Evolutionary conservation across 2,329 filamentous ascomycete species (phyloP), one percentile per base, ranked within the genome.

Genomic region (Pseudogymnoascus destructans): DNA sequence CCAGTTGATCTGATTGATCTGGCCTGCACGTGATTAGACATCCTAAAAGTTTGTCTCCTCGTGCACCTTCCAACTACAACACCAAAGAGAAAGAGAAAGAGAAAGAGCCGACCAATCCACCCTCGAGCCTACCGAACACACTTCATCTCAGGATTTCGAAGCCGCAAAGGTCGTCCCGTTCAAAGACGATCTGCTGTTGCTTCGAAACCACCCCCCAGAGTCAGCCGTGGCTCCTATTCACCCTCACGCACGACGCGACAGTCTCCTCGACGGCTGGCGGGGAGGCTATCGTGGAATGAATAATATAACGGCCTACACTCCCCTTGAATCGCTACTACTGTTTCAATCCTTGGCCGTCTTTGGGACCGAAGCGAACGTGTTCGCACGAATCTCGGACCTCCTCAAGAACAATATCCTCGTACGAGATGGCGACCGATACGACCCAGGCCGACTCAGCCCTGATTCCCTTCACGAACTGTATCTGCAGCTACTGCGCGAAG

Each of bases 321-420:
- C 85, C 65, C 86, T 95, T 76, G 90, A 95, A 79, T 87, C 85
- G 68, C 79, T 95, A 62, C 80, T 93, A 64, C 79, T 95, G 67
- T 92, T 93, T 74, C 88, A 92, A 73, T 85, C 85, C 61, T 79
- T 95, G 63, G 79, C 83, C 64, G 76, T 77, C 64, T 78, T 87
- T 71, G 86, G 86, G 68, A 75, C 83, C 63, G 79, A 82, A 64
- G 74, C 81, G 57, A 71, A 77, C 61, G 82, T 80, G 69, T 93
- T 95, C 73, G 74, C 74, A 66, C 78, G 77, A 64, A 87, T 93
- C 62, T 90, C 89, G 60, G 79, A 86, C 63, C 74, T 85, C 60
- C 80, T 97, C 62, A 85, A 80, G 71, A 82, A 78, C 67, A 90
- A 95, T 70, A 75, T 80, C 15, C 77, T 89, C 62, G 77, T 97